Evolutionary conservation across 2,329 filamentous ascomycete species (phyloP).

Genomic region (Pseudogymnoascus sp.): DNA sequence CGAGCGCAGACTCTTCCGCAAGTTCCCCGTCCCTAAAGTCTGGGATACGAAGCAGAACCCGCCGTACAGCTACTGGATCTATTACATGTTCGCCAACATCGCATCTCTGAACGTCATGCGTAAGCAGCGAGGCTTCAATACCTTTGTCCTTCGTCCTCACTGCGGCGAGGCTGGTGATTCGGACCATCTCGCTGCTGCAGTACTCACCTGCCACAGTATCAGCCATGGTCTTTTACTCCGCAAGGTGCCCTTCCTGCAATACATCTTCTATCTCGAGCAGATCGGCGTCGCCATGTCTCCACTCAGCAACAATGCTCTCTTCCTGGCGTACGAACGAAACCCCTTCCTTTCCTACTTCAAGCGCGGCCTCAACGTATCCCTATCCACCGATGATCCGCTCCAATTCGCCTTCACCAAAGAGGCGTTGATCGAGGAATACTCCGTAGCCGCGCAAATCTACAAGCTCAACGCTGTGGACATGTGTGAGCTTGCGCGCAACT

Average conservation of each 20-base stretch:
- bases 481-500: slow-evolving; percentile 96
- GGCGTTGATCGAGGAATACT: slow-evolving; percentile 95
- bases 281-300: slow-evolving; percentile 99
- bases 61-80: slow-evolving; percentile 98
- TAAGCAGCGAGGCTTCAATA: slow-evolving; percentile 88
- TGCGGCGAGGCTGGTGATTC: slow-evolving; percentile 96
- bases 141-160: slow-evolving; percentile 84
- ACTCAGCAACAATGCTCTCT: slow-evolving; percentile 92
- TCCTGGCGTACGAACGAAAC: slow-evolving; percentile 93
- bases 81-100: slow-evolving; percentile 93
- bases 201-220: slow-evolving; percentile 92
- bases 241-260: slow-evolving; percentile 91
- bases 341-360: slow-evolving; percentile 95
- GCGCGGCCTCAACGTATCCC: slow-evolving; percentile 85
- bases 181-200: slow-evolving; percentile 86
- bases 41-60: slow-evolving; percentile 95
- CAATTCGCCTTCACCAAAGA: slow-evolving; percentile 99
- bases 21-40: slow-evolving; percentile 81
- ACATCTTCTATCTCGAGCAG: slow-evolving; percentile 95
- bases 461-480: slow-evolving; percentile 96
- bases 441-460: slow-evolving; percentile 96
- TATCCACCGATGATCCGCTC: slow-evolving; percentile 92
- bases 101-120: slow-evolving; percentile 87
- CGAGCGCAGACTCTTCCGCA: slow-evolving; percentile 87
- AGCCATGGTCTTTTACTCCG: slow-evolving; percentile 87